A percentile compares a stretch with the other conserved stretches of the same genome.
Evolutionary conservation across 2,329 filamentous ascomycete species (phyloP).

Genomic region (Salinomyces thailandicus): DNA sequence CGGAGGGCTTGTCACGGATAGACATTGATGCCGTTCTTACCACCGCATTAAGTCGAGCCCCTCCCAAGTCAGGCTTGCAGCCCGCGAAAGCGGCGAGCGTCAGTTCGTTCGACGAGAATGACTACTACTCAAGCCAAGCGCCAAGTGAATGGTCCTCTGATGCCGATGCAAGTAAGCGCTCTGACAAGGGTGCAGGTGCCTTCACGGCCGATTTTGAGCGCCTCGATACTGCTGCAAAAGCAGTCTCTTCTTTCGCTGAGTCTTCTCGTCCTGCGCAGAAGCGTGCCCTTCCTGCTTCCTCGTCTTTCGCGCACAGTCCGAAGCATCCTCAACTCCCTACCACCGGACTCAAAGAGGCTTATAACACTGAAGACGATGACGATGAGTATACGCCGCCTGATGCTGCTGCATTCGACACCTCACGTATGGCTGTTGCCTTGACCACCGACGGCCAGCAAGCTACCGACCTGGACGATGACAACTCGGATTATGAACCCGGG

Average conservation of each 20-base stretch:
- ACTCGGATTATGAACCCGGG: constrained; percentile 28
- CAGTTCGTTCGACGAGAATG: constrained; percentile 84
- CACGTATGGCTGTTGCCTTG: constrained; percentile 9
- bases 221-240: constrained; percentile 9
- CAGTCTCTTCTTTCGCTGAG: constrained; percentile 3
- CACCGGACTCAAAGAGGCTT: constrained; percentile 3
- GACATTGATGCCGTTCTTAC: constrained; percentile 34
- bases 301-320: constrained; percentile 6
- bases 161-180: constrained; percentile 30
- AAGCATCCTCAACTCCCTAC: too few species aligned
- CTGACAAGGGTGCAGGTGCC: constrained; percentile 35
- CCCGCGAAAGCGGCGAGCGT: constrained; percentile 48
- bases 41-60: constrained; percentile 62
- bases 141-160: constrained; percentile 60
- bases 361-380: constrained; percentile 14
- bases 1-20: constrained; percentile 36
- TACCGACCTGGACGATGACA: constrained; percentile 20
- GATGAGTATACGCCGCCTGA: constrained; percentile 27
- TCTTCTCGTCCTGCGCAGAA: constrained; percentile 6
- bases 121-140: constrained; percentile 86
- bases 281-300: constrained; percentile 2
- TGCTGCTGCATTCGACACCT: constrained; percentile 15
- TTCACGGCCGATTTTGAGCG: constrained; percentile 19
- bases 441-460: constrained; percentile 11
- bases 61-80: constrained; percentile 52